Evolutionary conservation across 106 monocot genomes (phyloP).

Genomic region (Agapanthus africanus): DNA sequence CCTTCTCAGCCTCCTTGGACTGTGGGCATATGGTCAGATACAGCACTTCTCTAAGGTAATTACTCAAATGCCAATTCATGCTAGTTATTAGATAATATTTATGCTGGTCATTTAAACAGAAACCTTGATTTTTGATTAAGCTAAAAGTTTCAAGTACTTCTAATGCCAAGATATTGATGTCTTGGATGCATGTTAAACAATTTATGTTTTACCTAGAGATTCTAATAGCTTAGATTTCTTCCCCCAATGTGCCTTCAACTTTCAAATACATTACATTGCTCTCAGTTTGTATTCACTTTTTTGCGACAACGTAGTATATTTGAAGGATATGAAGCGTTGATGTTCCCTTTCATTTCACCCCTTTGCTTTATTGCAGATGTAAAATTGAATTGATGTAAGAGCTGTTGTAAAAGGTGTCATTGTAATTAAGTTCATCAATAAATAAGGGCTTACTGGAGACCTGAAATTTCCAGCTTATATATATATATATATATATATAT

Average conservation of each 20-base stretch:
- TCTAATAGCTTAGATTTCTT: neutral
- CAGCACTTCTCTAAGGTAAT: conserved; percentile 88
- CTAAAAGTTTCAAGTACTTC: too few relatives aligned
- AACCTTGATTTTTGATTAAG: too few relatives aligned
- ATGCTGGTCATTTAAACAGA: neutral
- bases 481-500: too few relatives aligned
- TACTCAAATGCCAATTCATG: neutral
- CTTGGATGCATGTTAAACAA: too few relatives aligned
- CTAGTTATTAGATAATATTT: neutral
- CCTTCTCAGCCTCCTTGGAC: conserved; percentile 47
- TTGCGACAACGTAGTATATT: neutral
- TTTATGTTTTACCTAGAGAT: neutral
- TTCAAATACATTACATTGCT: neutral
- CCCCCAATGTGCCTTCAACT: neutral
- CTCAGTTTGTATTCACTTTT: too few relatives aligned
- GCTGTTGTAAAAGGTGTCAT: too few relatives aligned
- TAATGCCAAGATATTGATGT: too few relatives aligned
- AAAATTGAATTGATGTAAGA: too few relatives aligned
- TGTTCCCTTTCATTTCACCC: neutral
- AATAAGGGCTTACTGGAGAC: neutral
- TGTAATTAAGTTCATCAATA: neutral
- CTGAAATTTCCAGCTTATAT: too few relatives aligned
- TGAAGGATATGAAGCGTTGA: neutral
- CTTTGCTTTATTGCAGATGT: too few relatives aligned
- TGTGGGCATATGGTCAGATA: conserved; percentile 85